These are phyloP conservation scores for Lachnellula subtilissima DNA, from an alignment of 2,329 filamentous ascomycete species.

Conservation along the genomic window DNA sequence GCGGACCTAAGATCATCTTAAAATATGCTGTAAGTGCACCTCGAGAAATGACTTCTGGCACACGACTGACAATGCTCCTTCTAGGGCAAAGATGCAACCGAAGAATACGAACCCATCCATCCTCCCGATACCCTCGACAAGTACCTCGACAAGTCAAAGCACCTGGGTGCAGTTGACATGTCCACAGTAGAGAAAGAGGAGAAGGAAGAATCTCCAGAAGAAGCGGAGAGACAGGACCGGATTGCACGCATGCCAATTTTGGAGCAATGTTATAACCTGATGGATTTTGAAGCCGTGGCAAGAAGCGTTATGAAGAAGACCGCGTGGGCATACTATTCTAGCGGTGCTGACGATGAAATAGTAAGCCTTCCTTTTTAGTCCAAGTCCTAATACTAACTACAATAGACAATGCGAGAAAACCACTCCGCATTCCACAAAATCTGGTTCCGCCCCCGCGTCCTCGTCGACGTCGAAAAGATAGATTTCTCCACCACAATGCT, in stretches of 20 bases:
- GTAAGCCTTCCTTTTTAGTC: conserved; percentile 40
- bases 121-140: conserved; percentile 83
- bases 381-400: conserved; percentile 12
- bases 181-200: conserved; percentile 64
- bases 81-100: conserved; percentile 80
- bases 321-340: conserved; percentile 97
- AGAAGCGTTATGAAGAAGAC: conserved; percentile 89
- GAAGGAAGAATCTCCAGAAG: conserved; percentile 64
- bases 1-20: conserved; percentile 86
- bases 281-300: conserved; percentile 95
- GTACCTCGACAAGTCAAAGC: conserved; percentile 80
- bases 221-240: conserved; percentile 69
- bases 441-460: conserved; percentile 87
- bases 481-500: conserved; percentile 92
- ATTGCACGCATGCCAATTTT: conserved; percentile 71
- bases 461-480: conserved; percentile 84
- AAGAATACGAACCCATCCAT: conserved; percentile 85
- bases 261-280: conserved; percentile 85
- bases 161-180: conserved; percentile 89
- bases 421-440: conserved; percentile 95
- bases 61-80: background rate
- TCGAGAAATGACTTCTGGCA: background rate
- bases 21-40: conserved; percentile 70
- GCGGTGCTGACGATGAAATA: conserved; percentile 85
- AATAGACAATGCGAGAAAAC: conserved; percentile 87